Base-by-base conservation (phyloP, 176 grass and related monocot genomes). In the Saccharum officinarum region DNA sequence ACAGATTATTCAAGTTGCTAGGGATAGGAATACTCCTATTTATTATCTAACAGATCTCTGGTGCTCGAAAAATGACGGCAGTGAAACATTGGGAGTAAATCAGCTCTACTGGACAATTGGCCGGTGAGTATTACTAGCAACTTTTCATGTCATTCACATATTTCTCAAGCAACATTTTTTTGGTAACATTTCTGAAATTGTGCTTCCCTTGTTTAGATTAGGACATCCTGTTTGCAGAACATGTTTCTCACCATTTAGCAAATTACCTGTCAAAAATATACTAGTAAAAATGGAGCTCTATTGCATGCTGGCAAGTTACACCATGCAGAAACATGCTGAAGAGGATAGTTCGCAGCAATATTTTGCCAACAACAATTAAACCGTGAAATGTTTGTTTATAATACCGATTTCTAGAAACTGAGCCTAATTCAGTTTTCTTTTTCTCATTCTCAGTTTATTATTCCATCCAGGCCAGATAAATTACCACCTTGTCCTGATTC, bases 21-120 rank as follows among this genome's bases (percentile, higher is more conserved):
- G 79, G 33, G 65, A 73, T 23, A 87, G 92, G 68, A 92, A 95
- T 20, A 61, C 93, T 82, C 90, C 77, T 50, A 95, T 98, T 75
- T 95, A 93, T 88, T 93, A 91, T 86, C 95, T 91, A 68, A 91
- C 82, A 82, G 95, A 98, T 72, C 41, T 90, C 64, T 71, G 86
- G 78, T 98, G 88, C 71, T 77, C 84, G 71, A 88, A 91, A 55
- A 88, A 88, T 77, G 81, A 75, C 31, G 79, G 86, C 67, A 45
- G 80, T 69, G 75, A 82, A 52, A 77, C 77, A 45, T 4, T 64
- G 18, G 62, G 84, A 78, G 84, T 86, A 52, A 82, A n/a, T 95
- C 73, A 59, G 50, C 70, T 92, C 85, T 28, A 81, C 80, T 87
- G 79, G 84, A 79, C 80, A 92, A 77, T 85, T 91, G 68, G 26